phyloP scores from a whole-genome alignment of 2,329 filamentous ascomycete species.

The Aspergillus sp. region DNA sequence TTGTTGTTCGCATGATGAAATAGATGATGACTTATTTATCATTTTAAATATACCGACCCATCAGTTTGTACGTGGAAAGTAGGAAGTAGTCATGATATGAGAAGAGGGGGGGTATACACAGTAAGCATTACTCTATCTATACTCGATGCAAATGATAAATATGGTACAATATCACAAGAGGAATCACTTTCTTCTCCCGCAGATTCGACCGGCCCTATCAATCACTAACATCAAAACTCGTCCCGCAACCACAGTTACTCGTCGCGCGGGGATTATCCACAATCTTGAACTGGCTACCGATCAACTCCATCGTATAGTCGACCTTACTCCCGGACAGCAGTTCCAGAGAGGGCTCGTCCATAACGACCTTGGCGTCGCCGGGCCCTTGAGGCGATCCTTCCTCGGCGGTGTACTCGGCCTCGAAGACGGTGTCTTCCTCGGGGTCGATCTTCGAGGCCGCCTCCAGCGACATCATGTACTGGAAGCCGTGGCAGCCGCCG shows the following conservation, averaged over 20 bases:
- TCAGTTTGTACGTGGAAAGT: background rate
- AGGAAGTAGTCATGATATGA: background rate
- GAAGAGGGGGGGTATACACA: constrained; percentile 24
- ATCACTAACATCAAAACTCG: constrained; percentile 92
- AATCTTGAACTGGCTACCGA: constrained; percentile 94
- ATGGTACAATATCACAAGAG: constrained; percentile 15
- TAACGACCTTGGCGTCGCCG: constrained; percentile 72
- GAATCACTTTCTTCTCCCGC: too few species aligned
- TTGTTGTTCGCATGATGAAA: constrained; percentile 16
- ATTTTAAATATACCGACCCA: background rate
- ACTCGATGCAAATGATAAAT: constrained; percentile 7
- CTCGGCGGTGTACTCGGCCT: constrained; percentile 52
- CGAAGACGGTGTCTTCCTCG: constrained; percentile 87
- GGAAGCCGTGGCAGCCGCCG: constrained; percentile 96
- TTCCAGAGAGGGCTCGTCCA: constrained; percentile 84
- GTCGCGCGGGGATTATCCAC: constrained; percentile 87
- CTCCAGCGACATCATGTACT: constrained; percentile 90
- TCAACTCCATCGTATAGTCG: constrained; percentile 94
- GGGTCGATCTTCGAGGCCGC: constrained; percentile 54
- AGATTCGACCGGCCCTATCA: constrained; percentile 6
- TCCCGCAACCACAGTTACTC: constrained; percentile 95
- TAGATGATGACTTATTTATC: constrained; percentile 19
- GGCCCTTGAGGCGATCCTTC: constrained; percentile 38
- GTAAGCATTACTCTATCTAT: constrained; percentile 23
- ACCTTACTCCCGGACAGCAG: constrained; percentile 90